Evolutionary conservation across 2,329 filamentous ascomycete genomes (phyloP), one percentile per base, ranked within the genome.

Genomic region (Dactylellina cionopaga): DNA sequence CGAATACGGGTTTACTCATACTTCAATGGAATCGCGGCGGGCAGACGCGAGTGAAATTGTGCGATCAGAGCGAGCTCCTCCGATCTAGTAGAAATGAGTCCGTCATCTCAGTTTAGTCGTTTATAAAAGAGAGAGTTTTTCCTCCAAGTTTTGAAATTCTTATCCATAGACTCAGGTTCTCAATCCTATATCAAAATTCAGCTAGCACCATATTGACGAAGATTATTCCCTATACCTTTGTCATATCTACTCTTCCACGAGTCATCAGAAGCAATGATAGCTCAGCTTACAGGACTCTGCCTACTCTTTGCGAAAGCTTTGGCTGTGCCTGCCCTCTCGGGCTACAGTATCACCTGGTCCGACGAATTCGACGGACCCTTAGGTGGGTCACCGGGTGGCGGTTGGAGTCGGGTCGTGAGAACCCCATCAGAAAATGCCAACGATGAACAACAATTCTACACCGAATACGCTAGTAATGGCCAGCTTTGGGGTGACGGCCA

Each of bases 391-490:
- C 46, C 47, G 9, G 25, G 22, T n/a, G 59, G 59, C 17, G 59
- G 59, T 25, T 64, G 59, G 59, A 64, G 22, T 27, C 7, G 35
- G 4, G 25, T 15, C 3, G 37, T 64, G 3, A 44, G 3, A 35
- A 27, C 47, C 17, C 46, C 46, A 7, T 17, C 33, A 17, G 10
- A 64, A 64, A 77, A 81, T 69, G 80, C 82, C 76, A 86, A 86
- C 80, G 80, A 81, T 75, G 84, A 86, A 78, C 77, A 81, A 49
- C 81, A 86, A 78, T 79, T 79, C 2, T 86, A 86, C 79, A 81
- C 81, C 35, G 76, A 78, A 2, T 82, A 80, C 49, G 79, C 78
- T 60, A 74, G 77, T 66, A 85, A 86, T 78, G 79, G 84, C 15
- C 84, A 86, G 76, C 78, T 76, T 62, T 78, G 84, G 73, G 66